phyloP scores from a whole-genome alignment of 257 asterid genomes.

The Solanum piurae region DNA sequence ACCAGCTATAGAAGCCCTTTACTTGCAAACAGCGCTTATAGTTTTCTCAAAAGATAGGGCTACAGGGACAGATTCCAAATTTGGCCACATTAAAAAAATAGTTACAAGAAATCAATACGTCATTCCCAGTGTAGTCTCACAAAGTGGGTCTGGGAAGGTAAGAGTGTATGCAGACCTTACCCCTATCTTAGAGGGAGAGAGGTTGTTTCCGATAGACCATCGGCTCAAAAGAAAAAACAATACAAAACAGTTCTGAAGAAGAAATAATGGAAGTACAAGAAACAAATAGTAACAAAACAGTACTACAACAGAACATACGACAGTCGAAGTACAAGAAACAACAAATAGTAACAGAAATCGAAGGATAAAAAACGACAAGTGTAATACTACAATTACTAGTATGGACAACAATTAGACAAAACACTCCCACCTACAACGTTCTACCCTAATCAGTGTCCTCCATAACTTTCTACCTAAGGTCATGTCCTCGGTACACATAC shows the following conservation, averaged over 20 bases:
- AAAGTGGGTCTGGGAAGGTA: not conserved
- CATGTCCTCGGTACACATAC: not conserved
- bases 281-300: not conserved
- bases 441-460: not conserved
- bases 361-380: not conserved
- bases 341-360: not conserved
- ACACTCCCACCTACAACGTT: not conserved
- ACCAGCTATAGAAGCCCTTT: conserved; percentile 86
- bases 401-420: not conserved
- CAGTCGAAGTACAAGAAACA: not conserved
- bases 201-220: not conserved
- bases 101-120: not conserved
- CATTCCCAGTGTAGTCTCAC: not conserved
- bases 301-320: not conserved
- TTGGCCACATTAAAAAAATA: not conserved
- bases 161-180: not conserved
- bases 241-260: not conserved
- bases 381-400: not conserved
- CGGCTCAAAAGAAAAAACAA: not conserved
- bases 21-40: conserved; percentile 18
- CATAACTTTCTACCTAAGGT: not conserved
- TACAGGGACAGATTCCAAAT: not conserved
- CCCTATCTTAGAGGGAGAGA: not conserved
- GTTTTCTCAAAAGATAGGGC: not conserved
- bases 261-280: not conserved